Conservation (phyloP, 2,329 filamentous ascomycete genomes). For the Trichophaea hybrida region DNA sequence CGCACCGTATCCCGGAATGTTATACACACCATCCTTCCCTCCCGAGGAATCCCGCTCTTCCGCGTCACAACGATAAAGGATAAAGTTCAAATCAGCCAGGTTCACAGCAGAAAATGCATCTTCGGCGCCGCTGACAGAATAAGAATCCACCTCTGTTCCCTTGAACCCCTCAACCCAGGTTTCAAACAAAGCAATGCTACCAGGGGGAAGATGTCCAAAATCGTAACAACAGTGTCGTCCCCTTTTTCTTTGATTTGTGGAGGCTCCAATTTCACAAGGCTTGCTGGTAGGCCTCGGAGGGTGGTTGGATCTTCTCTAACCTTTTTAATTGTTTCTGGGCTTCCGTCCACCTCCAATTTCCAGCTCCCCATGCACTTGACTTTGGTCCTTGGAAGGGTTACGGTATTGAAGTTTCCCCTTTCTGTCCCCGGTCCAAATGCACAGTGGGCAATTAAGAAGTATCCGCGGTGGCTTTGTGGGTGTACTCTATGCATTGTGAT, state of each 20-base stretch:
- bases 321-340: conserved; percentile 50
- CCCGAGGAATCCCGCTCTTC: conserved; percentile 70
- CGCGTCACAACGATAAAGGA: conserved; percentile 79
- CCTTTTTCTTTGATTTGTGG: conserved; percentile 58
- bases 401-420: conserved; percentile 64
- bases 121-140: conserved; percentile 66
- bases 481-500: conserved; percentile 93
- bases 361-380: conserved; percentile 79
- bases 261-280: conserved; percentile 40
- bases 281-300: conserved; percentile 71
- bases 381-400: conserved; percentile 68
- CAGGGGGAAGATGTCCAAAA: conserved; percentile 74
- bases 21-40: conserved; percentile 74
- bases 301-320: conserved; percentile 54
- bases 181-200: conserved; percentile 88
- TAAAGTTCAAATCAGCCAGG: conserved; percentile 75
- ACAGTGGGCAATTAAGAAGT: conserved; percentile 91
- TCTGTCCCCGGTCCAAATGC: conserved; percentile 71
- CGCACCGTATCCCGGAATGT: conserved; percentile 67
- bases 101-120: conserved; percentile 61
- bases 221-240: conserved; percentile 62
- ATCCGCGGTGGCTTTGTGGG: conserved; percentile 78
- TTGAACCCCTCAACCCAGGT: conserved; percentile 68
- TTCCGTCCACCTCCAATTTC: conserved; percentile 78
- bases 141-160: conserved; percentile 56